Evolutionary conservation across 2,329 filamentous ascomycete species (phyloP).

Genomic region (Rhytidhysteron rufulum): DNA sequence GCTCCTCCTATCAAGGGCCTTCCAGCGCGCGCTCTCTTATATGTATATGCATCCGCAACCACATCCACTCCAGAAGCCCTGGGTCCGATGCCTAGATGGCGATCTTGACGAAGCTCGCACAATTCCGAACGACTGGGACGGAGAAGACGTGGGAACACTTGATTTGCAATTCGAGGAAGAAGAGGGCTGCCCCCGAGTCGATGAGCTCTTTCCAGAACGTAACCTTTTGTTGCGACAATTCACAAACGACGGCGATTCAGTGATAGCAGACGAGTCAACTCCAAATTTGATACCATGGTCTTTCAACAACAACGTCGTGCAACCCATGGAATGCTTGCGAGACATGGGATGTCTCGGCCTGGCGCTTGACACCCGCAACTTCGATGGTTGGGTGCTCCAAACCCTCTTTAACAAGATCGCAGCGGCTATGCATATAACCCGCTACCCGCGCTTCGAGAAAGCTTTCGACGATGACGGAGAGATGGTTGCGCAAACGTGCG

Average conservation of each 20-base stretch:
- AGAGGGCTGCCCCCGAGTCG: background rate
- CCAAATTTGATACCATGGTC: conserved; percentile 9
- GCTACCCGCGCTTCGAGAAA: conserved; percentile 3
- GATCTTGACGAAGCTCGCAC: conserved; percentile 1
- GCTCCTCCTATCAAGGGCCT: conserved; percentile 3
- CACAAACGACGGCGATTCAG: background rate
- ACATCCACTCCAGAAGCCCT: conserved; percentile 6
- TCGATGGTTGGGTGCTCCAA: conserved; percentile 15
- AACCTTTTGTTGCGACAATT: background rate
- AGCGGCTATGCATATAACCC: conserved; percentile 4
- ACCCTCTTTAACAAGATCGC: conserved; percentile 10
- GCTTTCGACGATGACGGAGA: conserved; percentile 2
- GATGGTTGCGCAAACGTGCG: background rate
- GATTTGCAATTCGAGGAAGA: background rate
- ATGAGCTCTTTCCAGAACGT: conserved; percentile 1
- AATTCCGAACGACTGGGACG: background rate
- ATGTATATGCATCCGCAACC: background rate
- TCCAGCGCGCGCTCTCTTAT: conserved; percentile 6
- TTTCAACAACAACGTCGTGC: conserved; percentile 10
- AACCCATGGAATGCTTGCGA: conserved; percentile 8
- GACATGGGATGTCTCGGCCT: conserved; percentile 7
- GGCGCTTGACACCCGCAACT: conserved; percentile 8
- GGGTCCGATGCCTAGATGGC: conserved; percentile 4
- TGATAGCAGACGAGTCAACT: background rate
- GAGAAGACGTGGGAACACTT: background rate